Evolutionary conservation across 305 asterid genomes (phyloP), one percentile per base, ranked within the genome.

Genomic region (Solanum hybrid): DNA sequence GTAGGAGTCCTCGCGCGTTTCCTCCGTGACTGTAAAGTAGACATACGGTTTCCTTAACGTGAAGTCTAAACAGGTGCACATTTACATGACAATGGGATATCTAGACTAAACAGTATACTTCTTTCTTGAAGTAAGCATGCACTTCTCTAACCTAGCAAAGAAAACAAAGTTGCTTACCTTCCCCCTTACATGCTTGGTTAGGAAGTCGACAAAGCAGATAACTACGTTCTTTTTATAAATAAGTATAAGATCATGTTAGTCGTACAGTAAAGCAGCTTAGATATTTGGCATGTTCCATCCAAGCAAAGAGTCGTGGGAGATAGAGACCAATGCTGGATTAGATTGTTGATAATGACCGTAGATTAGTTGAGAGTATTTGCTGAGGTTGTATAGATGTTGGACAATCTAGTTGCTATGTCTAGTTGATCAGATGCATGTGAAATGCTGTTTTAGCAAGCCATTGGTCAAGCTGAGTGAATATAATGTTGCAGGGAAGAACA

Each of bases 1-100:
- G 99, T 97, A 3, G 99, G 99, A 87, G 99, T 97, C 97, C 99
- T 95, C 11, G 98, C 93, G 8, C 99, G 98, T 91, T 95, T 96
- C 94, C 99, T 94, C 91, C 99, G 96, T 27, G 99, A 97, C 99
- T 97, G 95, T 88, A 93, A 88, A 92, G 57, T 20, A 89, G 78
- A 89, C 68, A 32, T 17, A 10, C n/a, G 26, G 24, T 45, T 51
- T 84, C 39, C 36, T 37, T 51, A 82, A 39, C 33, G 11, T 29
- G 75, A 89, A 78, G 33, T 32, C 77, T 78, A n/a, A 87, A 32
- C 45, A 89, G 45, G 9, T 78, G 29, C 51, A 41, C 77, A 45
- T 32, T 88, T 31, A 82, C 87, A 82, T 82, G 20, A 2, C 12
- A 22, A 82, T 9, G 73, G 87, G 51, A 41, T 45, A 45, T 45